Evolutionary conservation across 1,139 yeast genomes (phyloP), one percentile per base, ranked within the genome.

Genomic region (Scheffersomyces cryptocercus): DNA sequence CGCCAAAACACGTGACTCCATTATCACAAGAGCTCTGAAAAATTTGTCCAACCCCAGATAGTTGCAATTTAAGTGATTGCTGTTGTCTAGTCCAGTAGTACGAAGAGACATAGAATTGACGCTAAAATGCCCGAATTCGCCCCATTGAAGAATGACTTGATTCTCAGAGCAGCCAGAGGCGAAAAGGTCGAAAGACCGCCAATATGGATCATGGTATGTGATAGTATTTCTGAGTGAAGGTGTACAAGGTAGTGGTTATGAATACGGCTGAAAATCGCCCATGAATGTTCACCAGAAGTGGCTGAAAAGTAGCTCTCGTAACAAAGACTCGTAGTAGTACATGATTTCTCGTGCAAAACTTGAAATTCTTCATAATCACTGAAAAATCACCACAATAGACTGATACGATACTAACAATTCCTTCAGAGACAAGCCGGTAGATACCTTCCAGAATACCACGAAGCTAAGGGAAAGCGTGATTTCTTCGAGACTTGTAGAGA

Each of bases 111-210:
- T 6, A 20, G 26, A 20, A 20, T 20, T 20, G 26, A 20, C 26
- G 26, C 26, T 9, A 7, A 20, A 31, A 68, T 67, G 73, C 48
- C 63, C 28, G 60, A 61, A 45, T 87, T 86, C 62, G 82, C 95
- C 15, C 80, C 82, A 16, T 73, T 91, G 62, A 82, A 90, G 67
- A 93, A 93, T 69, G 98, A 93, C 62, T 77, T 91, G 59, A 85
- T 93, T 38, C 73, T 93, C 51, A 76, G 99, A 58, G 97, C 98
- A 3, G 97, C 99, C 16, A 70, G 74, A 54, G 79, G 79, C 41
- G 96, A 91, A 62, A 72, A 72, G 53, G 97, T 93, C 38, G 99
- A 93, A 68, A 82, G 99, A 63, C 97, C 99, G 1, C 99, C 99
- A 24, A 83, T 93, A 48, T 93, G 99, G 99, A 87, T 93, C 55